Percentiles rank a stretch among this genome's conserved stretches.
Conservation (phyloP, 2,329 filamentous ascomycete species). For the Zasmidium angulare region DNA sequence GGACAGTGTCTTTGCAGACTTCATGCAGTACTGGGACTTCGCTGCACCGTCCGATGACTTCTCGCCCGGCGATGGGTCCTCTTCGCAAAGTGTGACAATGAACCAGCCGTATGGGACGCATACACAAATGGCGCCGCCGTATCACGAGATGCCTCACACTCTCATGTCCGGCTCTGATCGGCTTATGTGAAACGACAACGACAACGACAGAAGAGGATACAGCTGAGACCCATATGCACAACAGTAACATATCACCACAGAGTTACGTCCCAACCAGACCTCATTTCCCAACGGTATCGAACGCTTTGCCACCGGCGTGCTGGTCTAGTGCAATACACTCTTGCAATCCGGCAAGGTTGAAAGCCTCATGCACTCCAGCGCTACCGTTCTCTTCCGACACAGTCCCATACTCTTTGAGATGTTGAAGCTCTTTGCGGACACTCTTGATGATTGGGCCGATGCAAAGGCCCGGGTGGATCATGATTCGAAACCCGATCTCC, state of each 20-base stretch:
- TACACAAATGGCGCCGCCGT: neutral
- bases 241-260: too few relatives aligned
- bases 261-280: neutral
- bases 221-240: too few relatives aligned
- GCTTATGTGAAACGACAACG: neutral
- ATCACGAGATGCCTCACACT: neutral
- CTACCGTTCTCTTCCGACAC: neutral
- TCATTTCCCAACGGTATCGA: constrained; percentile 5
- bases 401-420: constrained; percentile 4
- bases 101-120: neutral
- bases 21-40: neutral
- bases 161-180: neutral
- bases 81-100: neutral
- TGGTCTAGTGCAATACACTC: constrained; percentile 4
- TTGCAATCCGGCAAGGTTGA: constrained; percentile 8
- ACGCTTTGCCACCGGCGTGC: constrained; percentile 6
- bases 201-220: neutral
- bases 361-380: constrained; percentile 6
- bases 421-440: constrained; percentile 2
- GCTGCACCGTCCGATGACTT: neutral
- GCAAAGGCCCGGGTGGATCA: constrained; percentile 45
- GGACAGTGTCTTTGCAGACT: neutral
- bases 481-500: constrained; percentile 56
- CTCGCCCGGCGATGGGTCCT: neutral
- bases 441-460: constrained; percentile 8